Evolutionary conservation across 2,329 filamentous ascomycete genomes (phyloP).

Genomic region (Paradendryphiella salina): DNA sequence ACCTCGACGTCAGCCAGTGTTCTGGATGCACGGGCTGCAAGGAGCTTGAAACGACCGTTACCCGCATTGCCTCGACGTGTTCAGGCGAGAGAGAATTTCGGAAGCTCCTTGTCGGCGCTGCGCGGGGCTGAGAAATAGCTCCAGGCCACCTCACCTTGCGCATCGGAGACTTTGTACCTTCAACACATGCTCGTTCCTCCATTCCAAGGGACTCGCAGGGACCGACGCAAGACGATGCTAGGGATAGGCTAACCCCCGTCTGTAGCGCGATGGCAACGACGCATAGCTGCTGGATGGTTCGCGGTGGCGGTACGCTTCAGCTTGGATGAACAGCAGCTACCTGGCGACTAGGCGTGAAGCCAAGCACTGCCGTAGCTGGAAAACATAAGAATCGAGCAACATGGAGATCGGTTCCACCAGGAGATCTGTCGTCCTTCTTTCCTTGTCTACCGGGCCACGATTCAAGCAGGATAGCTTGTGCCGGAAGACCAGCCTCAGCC

Average conservation of each 20-base stretch:
- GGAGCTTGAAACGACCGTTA: slow-evolving; percentile 26
- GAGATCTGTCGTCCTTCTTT: not conserved
- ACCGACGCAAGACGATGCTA: slow-evolving; percentile 24
- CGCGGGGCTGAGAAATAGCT: slow-evolving; percentile 29
- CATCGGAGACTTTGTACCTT: slow-evolving; percentile 25
- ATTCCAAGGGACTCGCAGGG: slow-evolving; percentile 27
- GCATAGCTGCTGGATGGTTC: slow-evolving; percentile 29
- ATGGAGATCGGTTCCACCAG: slow-evolving; percentile 1
- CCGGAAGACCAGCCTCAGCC: slow-evolving; percentile 21
- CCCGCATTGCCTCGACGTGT: slow-evolving; percentile 23
- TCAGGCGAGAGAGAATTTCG: slow-evolving; percentile 19
- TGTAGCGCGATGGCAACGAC: slow-evolving; percentile 25
- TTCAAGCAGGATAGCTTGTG: slow-evolving; percentile 10
- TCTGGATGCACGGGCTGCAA: slow-evolving; percentile 32
- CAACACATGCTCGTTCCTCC: slow-evolving; percentile 35
- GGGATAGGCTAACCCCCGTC: slow-evolving; percentile 26
- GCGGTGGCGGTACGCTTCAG: slow-evolving; percentile 37
- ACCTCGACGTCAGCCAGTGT: slow-evolving; percentile 32
- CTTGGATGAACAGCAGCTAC: slow-evolving; percentile 34
- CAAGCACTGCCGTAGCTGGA: slow-evolving; percentile 22
- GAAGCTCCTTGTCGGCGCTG: slow-evolving; percentile 31
- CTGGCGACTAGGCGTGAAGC: slow-evolving; percentile 25
- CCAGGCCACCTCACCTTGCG: slow-evolving; percentile 31
- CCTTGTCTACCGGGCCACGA: slow-evolving; percentile 3
- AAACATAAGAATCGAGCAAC: slow-evolving; percentile 7